Conservation (phyloP, 2,329 filamentous ascomycete species). For the Hypomyces perniciosus region DNA sequence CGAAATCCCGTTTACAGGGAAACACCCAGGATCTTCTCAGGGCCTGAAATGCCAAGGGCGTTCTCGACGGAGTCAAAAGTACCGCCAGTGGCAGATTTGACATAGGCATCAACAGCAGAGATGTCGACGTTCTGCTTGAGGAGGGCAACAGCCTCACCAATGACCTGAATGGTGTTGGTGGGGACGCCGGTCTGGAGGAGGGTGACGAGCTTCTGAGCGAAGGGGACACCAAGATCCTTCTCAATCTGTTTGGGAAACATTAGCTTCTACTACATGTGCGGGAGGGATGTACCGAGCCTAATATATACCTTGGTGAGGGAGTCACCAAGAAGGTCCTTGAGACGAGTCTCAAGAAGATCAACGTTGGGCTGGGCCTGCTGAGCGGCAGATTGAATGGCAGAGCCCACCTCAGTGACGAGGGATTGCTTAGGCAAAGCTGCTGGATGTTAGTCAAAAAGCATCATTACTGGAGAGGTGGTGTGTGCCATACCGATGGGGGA, state of each 20-base stretch:
- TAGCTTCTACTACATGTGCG: background rate
- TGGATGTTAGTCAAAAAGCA: background rate
- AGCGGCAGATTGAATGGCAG: conserved; percentile 1
- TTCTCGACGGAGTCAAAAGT: conserved; percentile 15
- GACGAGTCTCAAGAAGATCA: conserved; percentile 15
- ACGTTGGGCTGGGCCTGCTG: conserved; percentile 13
- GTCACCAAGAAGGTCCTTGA: conserved; percentile 16
- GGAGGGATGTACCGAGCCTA: background rate
- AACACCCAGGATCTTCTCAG: conserved; percentile 14
- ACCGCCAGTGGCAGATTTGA: conserved; percentile 17
- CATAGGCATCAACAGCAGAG: conserved; percentile 16
- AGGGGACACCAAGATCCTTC: conserved; percentile 15
- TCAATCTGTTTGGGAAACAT: conserved; percentile 11
- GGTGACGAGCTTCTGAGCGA: conserved; percentile 19
- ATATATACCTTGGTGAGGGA: conserved; percentile 14
- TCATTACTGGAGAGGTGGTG: background rate
- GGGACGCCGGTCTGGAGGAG: conserved; percentile 14
- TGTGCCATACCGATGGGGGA: conserved; percentile 4
- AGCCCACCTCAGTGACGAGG: conserved; percentile 5
- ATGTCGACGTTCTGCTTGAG: conserved; percentile 17
- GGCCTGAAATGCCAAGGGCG: conserved; percentile 16
- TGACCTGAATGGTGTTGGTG: conserved; percentile 15
- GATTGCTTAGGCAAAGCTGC: background rate
- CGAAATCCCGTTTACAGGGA: background rate
- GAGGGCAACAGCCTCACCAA: conserved; percentile 20